Conservation (phyloP, 169 alveolate genomes). For the Ichthyophthirius multifiliis region DNA sequence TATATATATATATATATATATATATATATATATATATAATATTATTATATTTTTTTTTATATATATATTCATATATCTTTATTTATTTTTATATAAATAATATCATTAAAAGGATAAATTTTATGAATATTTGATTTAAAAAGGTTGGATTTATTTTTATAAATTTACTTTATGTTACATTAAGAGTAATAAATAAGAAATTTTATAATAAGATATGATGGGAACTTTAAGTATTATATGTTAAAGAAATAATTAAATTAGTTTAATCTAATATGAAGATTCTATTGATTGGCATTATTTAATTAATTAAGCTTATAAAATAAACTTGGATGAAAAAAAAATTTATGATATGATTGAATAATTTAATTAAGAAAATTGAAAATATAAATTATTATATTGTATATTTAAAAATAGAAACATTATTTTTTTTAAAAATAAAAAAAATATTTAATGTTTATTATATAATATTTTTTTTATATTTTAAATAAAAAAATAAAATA, state of each 20-base stretch:
- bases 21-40: neutral
- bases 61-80: neutral
- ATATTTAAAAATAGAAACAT: too few relatives aligned
- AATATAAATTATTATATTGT: too few relatives aligned
- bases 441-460: too few relatives aligned
- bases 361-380: too few relatives aligned
- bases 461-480: too few relatives aligned
- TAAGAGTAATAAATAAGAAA: neutral
- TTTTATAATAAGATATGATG: neutral
- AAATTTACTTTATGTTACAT: neutral
- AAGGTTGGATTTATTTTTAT: slow-evolving; percentile 10
- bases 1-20: neutral
- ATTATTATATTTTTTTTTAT: neutral
- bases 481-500: too few relatives aligned
- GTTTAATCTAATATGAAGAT: too few relatives aligned
- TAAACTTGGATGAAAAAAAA: too few relatives aligned
- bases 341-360: too few relatives aligned
- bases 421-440: too few relatives aligned
- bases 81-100: neutral
- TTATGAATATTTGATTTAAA: neutral
- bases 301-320: too few relatives aligned
- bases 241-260: neutral
- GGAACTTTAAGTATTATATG: neutral
- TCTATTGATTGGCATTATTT: too few relatives aligned
- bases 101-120: neutral